Base-by-base conservation (phyloP, 164 flowering plant genomes). In the Nymphaea colorata region DNA sequence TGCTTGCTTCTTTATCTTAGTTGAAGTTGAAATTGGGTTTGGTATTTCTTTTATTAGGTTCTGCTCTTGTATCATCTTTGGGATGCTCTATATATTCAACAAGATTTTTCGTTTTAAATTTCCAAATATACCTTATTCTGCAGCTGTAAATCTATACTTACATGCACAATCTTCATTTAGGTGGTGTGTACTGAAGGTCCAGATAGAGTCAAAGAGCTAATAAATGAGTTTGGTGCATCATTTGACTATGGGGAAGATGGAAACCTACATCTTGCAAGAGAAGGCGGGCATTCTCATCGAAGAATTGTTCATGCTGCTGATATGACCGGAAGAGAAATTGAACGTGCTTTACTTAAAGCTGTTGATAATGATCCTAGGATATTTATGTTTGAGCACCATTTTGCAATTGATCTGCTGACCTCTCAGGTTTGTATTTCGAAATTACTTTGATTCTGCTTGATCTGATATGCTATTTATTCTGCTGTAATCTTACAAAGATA, bases 111-210 rank as follows among this genome's bases (percentile, higher is more conserved):
- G 12, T 55, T 55, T 55, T 2, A 55, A 10, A 55, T 61, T 36
- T 61, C 41, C n/a, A 6, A 61, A 36, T 61, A 5, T 61, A 36
- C 16, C 15, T 61, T 17, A 6, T 8, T 61, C 64, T 61, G 6
- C 41, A 55, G 12, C 16, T 55, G 10, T 55, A 8, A 42, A 60
- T n/a, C 51, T 74, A 59, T 71, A 64, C 42, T 70, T 42, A 72
- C 25, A 12, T 51, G 47, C 44, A 5, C 14, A 41, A 42, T 61
- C 43, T 63, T 69, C 67, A 43, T 70, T n/a, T 81, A 94, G 99
- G 96, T 94, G 74, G 99, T 94, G 36, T 94, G 99, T 71, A 86
- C 98, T 15, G 99, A 94, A 85, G 99, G 99, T 43, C 98, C 99
- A 65, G 96, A 87, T 43, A 85, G 98, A 76, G 87, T 94, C 8